Evolutionary conservation across 768 basidiomycete species (phyloP).

Genomic region (Boletus coccyginus): DNA sequence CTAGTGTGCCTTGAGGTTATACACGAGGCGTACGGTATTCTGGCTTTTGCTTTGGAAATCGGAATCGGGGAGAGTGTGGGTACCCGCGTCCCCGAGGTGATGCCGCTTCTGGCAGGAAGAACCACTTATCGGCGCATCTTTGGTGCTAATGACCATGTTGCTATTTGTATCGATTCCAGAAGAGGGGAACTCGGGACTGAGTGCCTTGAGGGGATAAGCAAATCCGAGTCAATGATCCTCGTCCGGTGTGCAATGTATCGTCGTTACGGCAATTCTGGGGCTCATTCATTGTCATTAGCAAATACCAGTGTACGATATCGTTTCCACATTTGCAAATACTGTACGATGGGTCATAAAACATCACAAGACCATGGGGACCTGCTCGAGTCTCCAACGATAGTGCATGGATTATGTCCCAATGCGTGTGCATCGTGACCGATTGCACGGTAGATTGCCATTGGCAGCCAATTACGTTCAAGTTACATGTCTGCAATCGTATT

Average conservation of each 20-base stretch:
- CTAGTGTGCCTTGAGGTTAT: conserved; percentile 6
- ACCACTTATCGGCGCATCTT: conserved; percentile 12
- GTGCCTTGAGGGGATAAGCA: background rate
- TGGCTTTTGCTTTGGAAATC: conserved; percentile 11
- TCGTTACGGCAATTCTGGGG: background rate
- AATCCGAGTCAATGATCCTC: background rate
- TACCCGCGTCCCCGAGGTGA: conserved; percentile 29
- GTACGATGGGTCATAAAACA: background rate
- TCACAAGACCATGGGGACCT: background rate
- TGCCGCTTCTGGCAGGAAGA: conserved; percentile 27
- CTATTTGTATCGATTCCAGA: background rate
- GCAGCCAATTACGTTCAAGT: conserved; percentile 1
- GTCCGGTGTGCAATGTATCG: background rate
- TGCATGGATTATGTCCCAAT: background rate
- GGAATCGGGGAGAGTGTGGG: conserved; percentile 16
- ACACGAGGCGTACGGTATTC: conserved; percentile 18
- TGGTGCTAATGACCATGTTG: conserved; percentile 7
- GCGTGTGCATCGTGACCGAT: background rate
- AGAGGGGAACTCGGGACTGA: background rate
- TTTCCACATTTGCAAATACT: conserved; percentile 17
- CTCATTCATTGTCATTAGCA: background rate
- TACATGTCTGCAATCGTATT: conserved; percentile 13
- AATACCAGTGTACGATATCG: background rate
- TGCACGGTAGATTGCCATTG: background rate
- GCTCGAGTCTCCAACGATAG: background rate